Base-by-base conservation (phyloP, 257 asterid species). In the Penstemon eatonii region DNA sequence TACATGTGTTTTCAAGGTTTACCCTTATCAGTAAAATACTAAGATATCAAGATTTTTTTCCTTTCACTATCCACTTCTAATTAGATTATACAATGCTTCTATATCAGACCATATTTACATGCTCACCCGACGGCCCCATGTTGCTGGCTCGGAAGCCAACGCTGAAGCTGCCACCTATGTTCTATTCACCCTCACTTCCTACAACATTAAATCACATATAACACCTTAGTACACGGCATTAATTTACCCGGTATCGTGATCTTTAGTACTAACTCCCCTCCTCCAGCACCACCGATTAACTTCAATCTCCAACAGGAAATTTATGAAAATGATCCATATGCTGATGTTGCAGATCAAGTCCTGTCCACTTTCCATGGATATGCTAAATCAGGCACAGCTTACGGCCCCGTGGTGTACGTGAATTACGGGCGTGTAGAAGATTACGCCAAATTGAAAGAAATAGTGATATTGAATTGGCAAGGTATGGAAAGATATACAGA, bases 351-450 rank as follows among this genome's bases (percentile, higher is more conserved):
- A 0, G 49, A 45, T 33, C 79, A 89, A 71, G 84, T 83, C 42
- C 49, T 73, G 44, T 94, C 91, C 33, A 85, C 95, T 0, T 89
- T 84, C 75, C 90, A 89, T 56, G 98, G 76, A 6, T 91, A 79
- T 58, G 95, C 96, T 4, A 89, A 82, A 78, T 87, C 98, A 0
- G 98, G 96, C 66, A 75, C 84, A 7, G 94, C 83, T 0, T 68
- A 40, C 0, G 96, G 91, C 15, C 84, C 87, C 0, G 85, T 78
- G 55, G 94, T 84, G 52, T 89, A 89, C 71, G 95, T 67, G 8
- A 89, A 89, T 43, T 91, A 89, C 55, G 96, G 96, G 47, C 86
- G 92, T 1, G 81, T 84, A 19, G 91, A 89, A 55, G 98, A 91
- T 65, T 85, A 33, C 15, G 71, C 12, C 0, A 70, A 69, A 4